Evolutionary conservation across 2,329 filamentous ascomycete species (phyloP).

Genomic region (Bimuria novae-zelandiae): DNA sequence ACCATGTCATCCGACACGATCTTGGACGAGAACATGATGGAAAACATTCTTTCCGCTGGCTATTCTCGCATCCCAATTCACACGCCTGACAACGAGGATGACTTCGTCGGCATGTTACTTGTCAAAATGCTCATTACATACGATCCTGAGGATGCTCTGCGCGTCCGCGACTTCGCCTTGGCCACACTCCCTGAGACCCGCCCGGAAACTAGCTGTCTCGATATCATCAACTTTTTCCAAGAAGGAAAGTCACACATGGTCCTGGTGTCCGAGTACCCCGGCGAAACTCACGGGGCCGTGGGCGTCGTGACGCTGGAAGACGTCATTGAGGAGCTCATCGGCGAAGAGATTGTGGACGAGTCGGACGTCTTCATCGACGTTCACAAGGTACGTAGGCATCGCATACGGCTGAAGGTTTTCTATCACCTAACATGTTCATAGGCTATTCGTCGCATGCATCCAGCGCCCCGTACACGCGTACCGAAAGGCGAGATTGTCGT

Average conservation of each 20-base stretch:
- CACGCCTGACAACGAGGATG: slow-evolving; percentile 76
- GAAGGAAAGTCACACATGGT: slow-evolving; percentile 99
- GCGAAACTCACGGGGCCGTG: slow-evolving; percentile 86
- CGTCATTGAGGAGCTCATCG: slow-evolving; percentile 97
- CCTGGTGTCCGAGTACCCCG: slow-evolving; percentile 85
- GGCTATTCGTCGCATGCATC: slow-evolving; percentile 85
- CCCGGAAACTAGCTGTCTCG: slow-evolving; percentile 92
- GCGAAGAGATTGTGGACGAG: slow-evolving; percentile 99
- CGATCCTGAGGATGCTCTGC: slow-evolving; percentile 88
- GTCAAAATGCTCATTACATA: slow-evolving; percentile 99
- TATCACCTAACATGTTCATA: neutral
- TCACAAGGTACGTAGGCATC: slow-evolving; percentile 64
- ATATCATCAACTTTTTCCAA: slow-evolving; percentile 99
- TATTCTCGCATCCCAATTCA: slow-evolving; percentile 97
- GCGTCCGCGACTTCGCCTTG: slow-evolving; percentile 86
- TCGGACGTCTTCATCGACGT: slow-evolving; percentile 98
- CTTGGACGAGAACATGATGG: slow-evolving; percentile 91
- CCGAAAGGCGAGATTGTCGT: slow-evolving; percentile 60
- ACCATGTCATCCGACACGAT: slow-evolving; percentile 95
- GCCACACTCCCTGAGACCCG: slow-evolving; percentile 94
- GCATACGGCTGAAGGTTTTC: neutral
- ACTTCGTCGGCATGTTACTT: slow-evolving; percentile 96
- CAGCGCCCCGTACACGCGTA: slow-evolving; percentile 78
- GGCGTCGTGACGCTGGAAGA: slow-evolving; percentile 97
- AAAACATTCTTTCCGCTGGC: slow-evolving; percentile 86